Percentiles rank a stretch among this genome's conserved stretches.
These are phyloP conservation scores for Hymenoscyphus scutula DNA, from an alignment of 2,329 filamentous ascomycete species.

Conservation along the genomic window DNA sequence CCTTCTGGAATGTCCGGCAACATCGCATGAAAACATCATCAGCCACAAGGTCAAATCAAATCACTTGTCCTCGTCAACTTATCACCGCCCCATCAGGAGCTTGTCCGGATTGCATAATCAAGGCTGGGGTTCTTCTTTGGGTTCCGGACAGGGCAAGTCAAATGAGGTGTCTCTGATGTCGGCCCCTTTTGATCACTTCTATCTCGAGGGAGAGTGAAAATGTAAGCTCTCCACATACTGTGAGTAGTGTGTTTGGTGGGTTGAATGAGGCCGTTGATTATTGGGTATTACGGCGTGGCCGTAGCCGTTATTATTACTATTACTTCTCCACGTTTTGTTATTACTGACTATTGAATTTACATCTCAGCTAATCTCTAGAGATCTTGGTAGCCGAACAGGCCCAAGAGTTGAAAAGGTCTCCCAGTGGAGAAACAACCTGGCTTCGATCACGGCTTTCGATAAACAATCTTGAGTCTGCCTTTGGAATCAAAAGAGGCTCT, in stretches of 20 bases:
- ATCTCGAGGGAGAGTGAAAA: not conserved
- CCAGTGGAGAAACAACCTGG: conserved; percentile 4
- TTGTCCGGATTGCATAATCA: conserved; percentile 19
- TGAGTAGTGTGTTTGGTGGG: not conserved
- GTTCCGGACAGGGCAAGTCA: conserved; percentile 12
- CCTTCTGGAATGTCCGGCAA: not conserved
- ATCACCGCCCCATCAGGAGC: not conserved
- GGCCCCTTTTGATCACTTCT: conserved; percentile 11
- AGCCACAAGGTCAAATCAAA: not conserved
- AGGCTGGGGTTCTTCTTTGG: conserved; percentile 11
- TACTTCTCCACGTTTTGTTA: not conserved
- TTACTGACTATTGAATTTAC: conserved; percentile 4
- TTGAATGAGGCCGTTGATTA: not conserved
- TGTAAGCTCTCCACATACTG: not conserved
- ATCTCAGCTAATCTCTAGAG: not conserved
- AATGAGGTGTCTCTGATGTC: conserved; percentile 9
- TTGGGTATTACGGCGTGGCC: not conserved
- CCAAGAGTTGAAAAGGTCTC: not conserved
- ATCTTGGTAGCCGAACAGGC: not conserved
- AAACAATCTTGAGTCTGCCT: not conserved
- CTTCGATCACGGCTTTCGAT: not conserved
- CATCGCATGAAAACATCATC: conserved; percentile 2
- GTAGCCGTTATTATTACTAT: conserved; percentile 6
- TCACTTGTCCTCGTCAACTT: conserved; percentile 1
- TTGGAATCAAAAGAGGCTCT: not conserved